A percentile compares a stretch with the other conserved stretches of the same genome.
These are phyloP conservation scores for Metarhizium humberi DNA, from an alignment of 2,329 filamentous ascomycete genomes.

Conservation along the genomic window DNA sequence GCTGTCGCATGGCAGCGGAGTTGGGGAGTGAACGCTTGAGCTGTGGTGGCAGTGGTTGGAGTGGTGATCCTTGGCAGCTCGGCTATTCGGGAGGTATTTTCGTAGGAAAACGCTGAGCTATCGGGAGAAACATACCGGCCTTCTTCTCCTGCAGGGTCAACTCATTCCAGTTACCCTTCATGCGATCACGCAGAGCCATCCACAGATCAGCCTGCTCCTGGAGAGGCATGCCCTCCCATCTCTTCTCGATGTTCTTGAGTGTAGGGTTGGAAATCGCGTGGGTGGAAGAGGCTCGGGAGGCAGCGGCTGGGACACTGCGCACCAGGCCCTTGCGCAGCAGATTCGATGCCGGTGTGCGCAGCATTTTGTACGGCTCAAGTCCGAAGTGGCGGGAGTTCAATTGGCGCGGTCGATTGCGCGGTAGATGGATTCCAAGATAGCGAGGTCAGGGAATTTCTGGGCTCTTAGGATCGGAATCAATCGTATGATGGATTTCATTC, in stretches of 20 bases:
- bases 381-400: slow-evolving; percentile 18
- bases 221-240: slow-evolving; percentile 95
- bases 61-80: slow-evolving; percentile 11
- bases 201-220: slow-evolving; percentile 99
- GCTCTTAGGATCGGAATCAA: slow-evolving; percentile 16
- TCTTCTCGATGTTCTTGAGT: slow-evolving; percentile 96
- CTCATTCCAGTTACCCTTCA: slow-evolving; percentile 97
- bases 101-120: slow-evolving; percentile 6
- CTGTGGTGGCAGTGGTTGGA: slow-evolving; percentile 5
- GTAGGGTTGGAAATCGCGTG: slow-evolving; percentile 98
- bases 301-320: slow-evolving; percentile 33
- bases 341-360: slow-evolving; percentile 44
- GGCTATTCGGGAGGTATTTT: slow-evolving; percentile 27
- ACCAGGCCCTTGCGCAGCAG: slow-evolving; percentile 41
- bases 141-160: slow-evolving; percentile 97
- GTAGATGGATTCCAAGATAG: slow-evolving; percentile 10
- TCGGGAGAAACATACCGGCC: slow-evolving; percentile 61
- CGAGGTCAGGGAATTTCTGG: slow-evolving; percentile 12
- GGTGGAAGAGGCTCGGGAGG: slow-evolving; percentile 52
- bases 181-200: slow-evolving; percentile 96
- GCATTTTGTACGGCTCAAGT: slow-evolving; percentile 31
- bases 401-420: slow-evolving; percentile 19
- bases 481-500: slow-evolving; percentile 19
- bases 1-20: not conserved
- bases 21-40: slow-evolving; percentile 2